phyloP scores from a whole-genome alignment of 257 asterid species.

The Handroanthus guayacan region DNA sequence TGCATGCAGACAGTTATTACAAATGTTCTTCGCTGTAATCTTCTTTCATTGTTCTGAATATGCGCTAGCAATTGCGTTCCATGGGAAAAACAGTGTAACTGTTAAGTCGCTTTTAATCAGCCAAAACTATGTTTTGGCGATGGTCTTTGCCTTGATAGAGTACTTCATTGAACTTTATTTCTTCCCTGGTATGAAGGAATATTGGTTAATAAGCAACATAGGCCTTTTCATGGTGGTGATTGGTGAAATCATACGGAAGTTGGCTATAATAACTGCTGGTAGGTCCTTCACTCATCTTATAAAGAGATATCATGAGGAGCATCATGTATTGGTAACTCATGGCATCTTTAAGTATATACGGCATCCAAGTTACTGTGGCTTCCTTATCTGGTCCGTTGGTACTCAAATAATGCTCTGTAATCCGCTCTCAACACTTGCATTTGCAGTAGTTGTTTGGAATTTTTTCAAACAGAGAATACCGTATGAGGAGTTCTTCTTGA shows the following conservation, averaged over 20 bases:
- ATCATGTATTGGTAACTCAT: slow-evolving; percentile 72
- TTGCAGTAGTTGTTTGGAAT: slow-evolving; percentile 72
- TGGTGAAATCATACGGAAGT: slow-evolving; percentile 81
- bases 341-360: slow-evolving; percentile 69
- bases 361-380: slow-evolving; percentile 85
- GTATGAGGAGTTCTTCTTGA: slow-evolving; percentile 85
- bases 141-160: slow-evolving; percentile 72
- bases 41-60: slow-evolving; percentile 83
- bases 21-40: slow-evolving; percentile 68
- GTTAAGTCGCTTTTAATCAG: slow-evolving; percentile 86
- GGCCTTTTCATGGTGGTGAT: slow-evolving; percentile 76
- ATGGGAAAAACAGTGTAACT: slow-evolving; percentile 67
- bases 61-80: slow-evolving; percentile 63
- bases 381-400: slow-evolving; percentile 67
- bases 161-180: slow-evolving; percentile 68
- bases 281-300: slow-evolving; percentile 86
- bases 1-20: slow-evolving; percentile 68
- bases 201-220: slow-evolving; percentile 69
- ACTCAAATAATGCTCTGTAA: slow-evolving; percentile 84
- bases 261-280: slow-evolving; percentile 90
- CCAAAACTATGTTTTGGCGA: slow-evolving; percentile 65
- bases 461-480: slow-evolving; percentile 77
- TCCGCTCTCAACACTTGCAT: slow-evolving; percentile 70
- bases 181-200: slow-evolving; percentile 72
- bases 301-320: slow-evolving; percentile 65